Evolutionary conservation across 2,329 filamentous ascomycete species (phyloP), one percentile per base, ranked within the genome.

Genomic region (Neonectria hederae): DNA sequence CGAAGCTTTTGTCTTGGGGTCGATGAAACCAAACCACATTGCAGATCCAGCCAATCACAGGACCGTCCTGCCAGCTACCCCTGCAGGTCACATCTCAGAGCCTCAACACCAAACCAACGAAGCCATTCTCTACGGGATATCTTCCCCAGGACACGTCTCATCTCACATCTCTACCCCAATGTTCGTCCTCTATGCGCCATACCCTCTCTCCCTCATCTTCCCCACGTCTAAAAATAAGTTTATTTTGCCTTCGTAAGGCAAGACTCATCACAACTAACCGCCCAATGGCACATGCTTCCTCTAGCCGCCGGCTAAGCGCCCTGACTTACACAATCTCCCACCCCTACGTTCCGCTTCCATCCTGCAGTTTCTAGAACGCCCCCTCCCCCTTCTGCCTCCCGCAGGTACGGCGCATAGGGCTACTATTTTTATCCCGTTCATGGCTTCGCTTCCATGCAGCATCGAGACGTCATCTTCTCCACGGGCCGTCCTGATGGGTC

Each of bases 281-380:
- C 62, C 67, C 62, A 72, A 70, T 69, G 35, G 60, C 58, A 51
- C 30, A 65, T 26, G 19, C 14, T 24, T 30, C 28, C 19, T 30
- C 45, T 74, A 74, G 63, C 72, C 72, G 72, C 72, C 65, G 43
- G 57, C 69, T 74, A 74, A 74, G 70, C 72, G 72, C 72, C 67
- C 62, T 46, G 32, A 62, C 56, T 30, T 65, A 53, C 58, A 71
- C 60, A 46, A 60, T 61, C 45, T 62, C 48, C 28, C 28, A 40
- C 49, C 54, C 38, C 43, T 62, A 63, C 59, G 46, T 38, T 66
- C 56, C 61, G 54, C 54, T 63, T 59, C 54, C 58, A 56, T 53
- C 22, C 28, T 49, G 49, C 19, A 48, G 35, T 59, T 65, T 69
- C 61, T 59, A 66, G 61, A 66, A 72, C 42, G 63, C 63, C 53